These are phyloP conservation scores for Colletotrichum paranaense DNA, from an alignment of 2,329 filamentous ascomycete genomes.

Conservation along the genomic window DNA sequence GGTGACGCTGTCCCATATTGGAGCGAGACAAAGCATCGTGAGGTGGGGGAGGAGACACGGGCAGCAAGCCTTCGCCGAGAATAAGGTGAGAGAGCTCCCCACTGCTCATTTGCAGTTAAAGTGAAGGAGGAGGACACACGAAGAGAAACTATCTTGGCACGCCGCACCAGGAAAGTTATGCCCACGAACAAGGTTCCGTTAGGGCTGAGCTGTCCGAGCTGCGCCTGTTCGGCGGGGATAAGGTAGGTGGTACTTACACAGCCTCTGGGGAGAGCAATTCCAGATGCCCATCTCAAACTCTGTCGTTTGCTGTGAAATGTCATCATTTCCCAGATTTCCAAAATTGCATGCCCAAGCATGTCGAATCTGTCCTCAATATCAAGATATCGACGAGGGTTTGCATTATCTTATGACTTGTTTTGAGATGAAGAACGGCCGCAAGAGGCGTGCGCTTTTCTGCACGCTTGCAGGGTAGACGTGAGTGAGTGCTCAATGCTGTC, in stretches of 20 bases:
- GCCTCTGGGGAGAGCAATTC: not conserved
- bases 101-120: slow-evolving; percentile 1
- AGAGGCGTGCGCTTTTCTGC: not conserved
- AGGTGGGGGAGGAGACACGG: slow-evolving; percentile 6
- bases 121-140: not conserved
- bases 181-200: slow-evolving; percentile 20
- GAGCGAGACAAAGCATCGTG: not conserved
- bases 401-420: not conserved
- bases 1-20: not conserved
- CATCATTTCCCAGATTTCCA: not conserved
- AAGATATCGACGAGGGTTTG: not conserved
- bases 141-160: slow-evolving; percentile 1
- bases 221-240: slow-evolving; percentile 1
- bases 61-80: not conserved
- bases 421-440: not conserved
- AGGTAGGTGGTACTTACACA: not conserved
- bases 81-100: slow-evolving; percentile 17
- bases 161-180: slow-evolving; percentile 1
- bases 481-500: not conserved
- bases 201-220: slow-evolving; percentile 31
- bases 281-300: not conserved
- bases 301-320: not conserved
- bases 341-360: not conserved
- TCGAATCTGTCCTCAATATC: not conserved
- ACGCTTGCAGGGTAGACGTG: not conserved